A percentile compares a stretch with the other conserved stretches of the same genome.
Conservation (phyloP, 2,329 filamentous ascomycete species). For the Ascomycota sp. region DNA sequence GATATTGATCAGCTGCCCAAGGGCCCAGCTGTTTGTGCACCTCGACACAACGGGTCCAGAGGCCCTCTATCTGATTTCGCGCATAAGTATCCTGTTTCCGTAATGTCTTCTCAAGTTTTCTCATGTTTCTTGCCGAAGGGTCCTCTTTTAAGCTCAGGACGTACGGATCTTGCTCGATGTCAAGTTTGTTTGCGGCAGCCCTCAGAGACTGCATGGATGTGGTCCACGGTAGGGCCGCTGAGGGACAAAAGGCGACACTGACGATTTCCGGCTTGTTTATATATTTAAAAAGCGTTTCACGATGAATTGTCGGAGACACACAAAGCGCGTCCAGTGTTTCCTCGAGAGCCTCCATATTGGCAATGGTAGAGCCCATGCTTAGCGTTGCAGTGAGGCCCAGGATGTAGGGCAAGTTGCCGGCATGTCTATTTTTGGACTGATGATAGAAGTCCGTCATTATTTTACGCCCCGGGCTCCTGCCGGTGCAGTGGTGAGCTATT, state of each 20-base stretch:
- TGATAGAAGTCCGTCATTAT: constrained; percentile 61
- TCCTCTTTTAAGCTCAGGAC: constrained; percentile 24
- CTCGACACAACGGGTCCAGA: constrained; percentile 27
- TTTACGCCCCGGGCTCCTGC: constrained; percentile 40
- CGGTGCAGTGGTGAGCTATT: constrained; percentile 53
- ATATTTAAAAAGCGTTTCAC: constrained; percentile 46
- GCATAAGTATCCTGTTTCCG: constrained; percentile 27
- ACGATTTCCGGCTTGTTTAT: constrained; percentile 44
- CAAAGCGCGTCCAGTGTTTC: constrained; percentile 48
- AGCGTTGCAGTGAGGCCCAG: constrained; percentile 70
- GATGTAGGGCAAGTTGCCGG: constrained; percentile 36
- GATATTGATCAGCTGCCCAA: constrained; percentile 51
- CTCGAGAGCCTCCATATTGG: constrained; percentile 43
- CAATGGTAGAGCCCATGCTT: constrained; percentile 35
- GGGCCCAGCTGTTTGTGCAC: constrained; percentile 38
- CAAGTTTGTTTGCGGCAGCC: constrained; percentile 19
- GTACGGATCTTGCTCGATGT: constrained; percentile 41
- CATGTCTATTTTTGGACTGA: constrained; percentile 16
- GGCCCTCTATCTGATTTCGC: constrained; percentile 32
- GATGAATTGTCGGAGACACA: constrained; percentile 45
- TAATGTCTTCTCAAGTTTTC: constrained; percentile 17
- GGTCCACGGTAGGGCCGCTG: constrained; percentile 5
- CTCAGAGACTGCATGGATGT: constrained; percentile 23
- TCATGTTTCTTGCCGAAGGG: constrained; percentile 18
- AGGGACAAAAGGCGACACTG: not conserved